These are phyloP conservation scores for Aspergillus neotritici DNA, from an alignment of 2,329 filamentous ascomycete species.

Conservation along the genomic window DNA sequence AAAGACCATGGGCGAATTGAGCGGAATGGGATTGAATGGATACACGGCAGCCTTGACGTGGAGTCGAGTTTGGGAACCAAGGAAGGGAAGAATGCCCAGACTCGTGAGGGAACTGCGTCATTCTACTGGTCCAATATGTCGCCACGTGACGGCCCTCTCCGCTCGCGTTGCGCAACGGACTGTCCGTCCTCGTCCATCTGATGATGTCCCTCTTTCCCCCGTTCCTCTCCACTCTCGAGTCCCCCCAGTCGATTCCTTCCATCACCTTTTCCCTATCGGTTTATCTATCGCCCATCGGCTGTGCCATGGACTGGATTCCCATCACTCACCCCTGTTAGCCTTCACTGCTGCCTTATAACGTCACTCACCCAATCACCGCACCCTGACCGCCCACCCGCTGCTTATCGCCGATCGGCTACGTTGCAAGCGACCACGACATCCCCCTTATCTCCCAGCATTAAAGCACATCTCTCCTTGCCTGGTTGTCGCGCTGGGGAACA, in stretches of 20 bases:
- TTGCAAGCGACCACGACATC: slow-evolving; percentile 18
- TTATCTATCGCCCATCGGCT: too few relatives aligned
- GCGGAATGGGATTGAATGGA: slow-evolving; percentile 13
- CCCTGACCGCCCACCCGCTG: slow-evolving; percentile 19
- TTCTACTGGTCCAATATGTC: slow-evolving; percentile 35
- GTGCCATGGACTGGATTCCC: too few relatives aligned
- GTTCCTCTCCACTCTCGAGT: background rate
- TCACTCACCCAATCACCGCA: slow-evolving; percentile 10
- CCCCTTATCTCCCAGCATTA: slow-evolving; percentile 5
- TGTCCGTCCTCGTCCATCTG: slow-evolving; percentile 7
- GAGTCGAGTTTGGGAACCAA: background rate
- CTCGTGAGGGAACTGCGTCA: slow-evolving; percentile 35
- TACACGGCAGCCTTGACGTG: slow-evolving; percentile 23
- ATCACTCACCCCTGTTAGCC: slow-evolving; percentile 7
- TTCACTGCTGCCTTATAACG: slow-evolving; percentile 7
- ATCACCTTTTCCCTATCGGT: slow-evolving; percentile 24
- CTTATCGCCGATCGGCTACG: slow-evolving; percentile 40
- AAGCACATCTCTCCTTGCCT: slow-evolving; percentile 5
- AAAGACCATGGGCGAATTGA: too few relatives aligned
- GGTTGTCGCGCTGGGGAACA: background rate
- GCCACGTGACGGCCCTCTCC: slow-evolving; percentile 34
- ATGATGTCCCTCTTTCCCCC: slow-evolving; percentile 4
- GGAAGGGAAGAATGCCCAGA: slow-evolving; percentile 4
- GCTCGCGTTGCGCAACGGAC: slow-evolving; percentile 24
- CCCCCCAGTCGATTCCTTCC: background rate